These are phyloP conservation scores for Xylariales sp. DNA, from an alignment of 2,329 filamentous ascomycete species.

Conservation along the genomic window DNA sequence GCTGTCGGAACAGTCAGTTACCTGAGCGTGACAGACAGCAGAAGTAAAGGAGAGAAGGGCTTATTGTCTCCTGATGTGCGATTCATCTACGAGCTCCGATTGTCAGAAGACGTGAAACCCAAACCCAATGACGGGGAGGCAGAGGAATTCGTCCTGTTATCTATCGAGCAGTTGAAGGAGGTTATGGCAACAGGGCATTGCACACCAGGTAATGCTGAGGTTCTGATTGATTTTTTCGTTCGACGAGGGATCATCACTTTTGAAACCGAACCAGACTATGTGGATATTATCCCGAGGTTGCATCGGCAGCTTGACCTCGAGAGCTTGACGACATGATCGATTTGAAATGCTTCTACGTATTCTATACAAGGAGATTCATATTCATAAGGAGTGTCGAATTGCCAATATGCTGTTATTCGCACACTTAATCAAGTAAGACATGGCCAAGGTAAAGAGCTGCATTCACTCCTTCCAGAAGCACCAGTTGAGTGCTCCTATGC, in stretches of 20 bases:
- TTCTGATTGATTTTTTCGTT: neutral
- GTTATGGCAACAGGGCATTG: neutral
- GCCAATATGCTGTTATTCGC: too few relatives aligned
- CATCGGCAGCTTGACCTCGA: neutral
- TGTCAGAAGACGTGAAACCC: neutral
- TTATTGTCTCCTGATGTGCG: neutral
- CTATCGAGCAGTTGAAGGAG: neutral
- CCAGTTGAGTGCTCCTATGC: too few relatives aligned
- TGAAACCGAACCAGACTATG: neutral
- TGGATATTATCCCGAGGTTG: neutral
- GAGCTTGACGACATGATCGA: too few relatives aligned
- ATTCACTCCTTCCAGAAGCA: too few relatives aligned
- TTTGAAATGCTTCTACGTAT: too few relatives aligned
- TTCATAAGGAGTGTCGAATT: too few relatives aligned
- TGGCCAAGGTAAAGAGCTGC: too few relatives aligned
- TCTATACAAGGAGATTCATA: too few relatives aligned
- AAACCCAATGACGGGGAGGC: neutral
- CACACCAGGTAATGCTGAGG: neutral
- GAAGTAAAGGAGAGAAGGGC: neutral
- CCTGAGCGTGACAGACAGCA: neutral
- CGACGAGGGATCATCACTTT: neutral
- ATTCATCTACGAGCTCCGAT: neutral
- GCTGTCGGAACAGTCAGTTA: neutral
- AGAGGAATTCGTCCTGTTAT: neutral
- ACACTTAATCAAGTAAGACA: too few relatives aligned